A percentile compares a stretch with the other conserved stretches of the same genome.
phyloP scores from a whole-genome alignment of 2,329 filamentous ascomycete species.

The Aciculosporium take region DNA sequence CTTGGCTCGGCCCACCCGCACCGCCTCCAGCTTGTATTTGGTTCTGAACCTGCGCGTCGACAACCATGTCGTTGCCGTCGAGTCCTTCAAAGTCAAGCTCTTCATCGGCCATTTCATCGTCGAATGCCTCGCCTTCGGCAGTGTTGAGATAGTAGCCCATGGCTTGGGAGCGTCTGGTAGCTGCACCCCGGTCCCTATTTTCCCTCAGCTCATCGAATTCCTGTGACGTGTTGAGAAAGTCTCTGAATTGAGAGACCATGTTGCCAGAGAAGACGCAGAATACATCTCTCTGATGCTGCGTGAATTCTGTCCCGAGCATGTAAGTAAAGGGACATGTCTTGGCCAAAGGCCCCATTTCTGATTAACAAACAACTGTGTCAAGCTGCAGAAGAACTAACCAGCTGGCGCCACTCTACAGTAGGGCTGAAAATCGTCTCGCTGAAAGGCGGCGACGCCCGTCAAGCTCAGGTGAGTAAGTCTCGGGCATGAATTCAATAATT shows the following conservation, averaged over 20 bases:
- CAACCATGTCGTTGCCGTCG: conserved; percentile 24
- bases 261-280: conserved; percentile 95
- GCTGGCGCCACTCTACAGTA: conserved; percentile 78
- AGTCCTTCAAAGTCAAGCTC: conserved; percentile 29
- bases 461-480: conserved; percentile 87
- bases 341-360: too few relatives aligned
- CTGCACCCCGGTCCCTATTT: conserved; percentile 8
- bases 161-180: conserved; percentile 7
- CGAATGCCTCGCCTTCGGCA: conserved; percentile 21
- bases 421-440: conserved; percentile 66
- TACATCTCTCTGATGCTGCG: conserved; percentile 82
- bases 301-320: conserved; percentile 54
- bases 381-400: conserved; percentile 30
- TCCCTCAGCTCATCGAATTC: conserved; percentile 32
- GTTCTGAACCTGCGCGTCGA: conserved; percentile 19
- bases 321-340: background rate
- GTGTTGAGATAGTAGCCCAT: conserved; percentile 10
- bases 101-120: conserved; percentile 30
- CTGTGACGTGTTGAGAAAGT: conserved; percentile 52
- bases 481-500: conserved; percentile 77
- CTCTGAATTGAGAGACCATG: conserved; percentile 63
- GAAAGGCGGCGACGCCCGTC: conserved; percentile 84
- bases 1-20: background rate
- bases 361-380: too few relatives aligned
- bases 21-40: conserved; percentile 1